Evolutionary conservation across 2,329 filamentous ascomycete genomes (phyloP).

Genomic region (Curvularia eragrostidis): DNA sequence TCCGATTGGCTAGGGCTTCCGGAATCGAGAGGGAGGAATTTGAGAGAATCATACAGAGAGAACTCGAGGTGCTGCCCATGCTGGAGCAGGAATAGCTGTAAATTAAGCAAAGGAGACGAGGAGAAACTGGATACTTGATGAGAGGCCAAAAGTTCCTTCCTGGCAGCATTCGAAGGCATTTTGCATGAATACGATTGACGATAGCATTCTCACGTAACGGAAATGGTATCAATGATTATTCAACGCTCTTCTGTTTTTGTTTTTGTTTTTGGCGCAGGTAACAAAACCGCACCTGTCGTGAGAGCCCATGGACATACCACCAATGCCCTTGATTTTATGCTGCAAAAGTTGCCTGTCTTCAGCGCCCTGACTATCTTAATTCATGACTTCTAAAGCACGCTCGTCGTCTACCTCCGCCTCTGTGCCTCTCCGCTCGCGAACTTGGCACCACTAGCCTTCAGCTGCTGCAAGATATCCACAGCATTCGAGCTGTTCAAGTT

Average conservation of each 20-base stretch:
- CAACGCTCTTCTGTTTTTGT: neutral
- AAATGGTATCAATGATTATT: conserved; percentile 1
- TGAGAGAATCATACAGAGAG: conserved; percentile 71
- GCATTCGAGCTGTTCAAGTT: conserved; percentile 43
- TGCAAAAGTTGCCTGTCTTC: neutral
- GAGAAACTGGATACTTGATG: neutral
- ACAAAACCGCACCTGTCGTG: neutral
- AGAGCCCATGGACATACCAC: neutral
- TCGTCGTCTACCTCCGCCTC: conserved; percentile 40
- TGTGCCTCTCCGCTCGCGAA: conserved; percentile 37
- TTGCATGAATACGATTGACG: conserved; percentile 9
- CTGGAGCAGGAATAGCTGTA: conserved; percentile 64
- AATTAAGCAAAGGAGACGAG: neutral
- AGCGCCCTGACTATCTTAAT: neutral
- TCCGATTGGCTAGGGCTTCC: conserved; percentile 70
- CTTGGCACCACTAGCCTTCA: conserved; percentile 44
- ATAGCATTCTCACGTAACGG: conserved; percentile 10
- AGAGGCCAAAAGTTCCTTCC: neutral
- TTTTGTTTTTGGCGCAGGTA: neutral
- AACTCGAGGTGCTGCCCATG: conserved; percentile 73
- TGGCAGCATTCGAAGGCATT: conserved; percentile 20
- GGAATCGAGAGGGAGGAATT: conserved; percentile 80
- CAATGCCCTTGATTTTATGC: neutral
- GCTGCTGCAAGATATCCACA: conserved; percentile 45
- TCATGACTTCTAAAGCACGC: neutral